phyloP scores from a whole-genome alignment of 805 yeast species.

The Barnettozyma vustinii region DNA sequence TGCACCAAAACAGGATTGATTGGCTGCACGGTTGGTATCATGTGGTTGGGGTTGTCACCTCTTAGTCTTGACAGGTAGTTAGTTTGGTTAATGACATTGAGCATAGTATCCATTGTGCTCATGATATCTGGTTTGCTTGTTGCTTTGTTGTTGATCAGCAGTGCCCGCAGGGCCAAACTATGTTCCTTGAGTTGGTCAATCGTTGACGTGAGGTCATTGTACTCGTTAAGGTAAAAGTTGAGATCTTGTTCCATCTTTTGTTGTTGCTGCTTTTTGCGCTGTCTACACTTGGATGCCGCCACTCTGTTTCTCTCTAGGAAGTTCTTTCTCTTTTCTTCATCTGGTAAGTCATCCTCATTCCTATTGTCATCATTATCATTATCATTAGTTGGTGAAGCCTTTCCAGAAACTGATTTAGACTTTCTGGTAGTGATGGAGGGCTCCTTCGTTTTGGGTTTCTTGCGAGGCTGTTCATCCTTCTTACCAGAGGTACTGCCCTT shows the following conservation, averaged over 20 bases:
- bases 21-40: constrained; percentile 26
- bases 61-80: constrained; percentile 23
- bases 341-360: constrained; percentile 32
- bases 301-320: constrained; percentile 87
- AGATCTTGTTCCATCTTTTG: constrained; percentile 79
- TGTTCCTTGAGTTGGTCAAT: constrained; percentile 56
- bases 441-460: constrained; percentile 2
- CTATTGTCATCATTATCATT: neutral
- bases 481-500: constrained; percentile 2
- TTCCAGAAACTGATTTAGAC: neutral
- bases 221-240: constrained; percentile 62
- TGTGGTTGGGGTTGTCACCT: constrained; percentile 23
- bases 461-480: constrained; percentile 3
- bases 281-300: constrained; percentile 94
- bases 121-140: constrained; percentile 37
- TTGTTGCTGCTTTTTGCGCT: constrained; percentile 85
- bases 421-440: neutral
- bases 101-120: constrained; percentile 31
- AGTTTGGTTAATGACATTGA: constrained; percentile 18
- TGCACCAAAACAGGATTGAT: constrained; percentile 24
- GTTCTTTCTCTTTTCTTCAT: constrained; percentile 72
- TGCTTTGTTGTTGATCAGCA: constrained; percentile 29
- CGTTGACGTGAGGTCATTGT: constrained; percentile 57
- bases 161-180: constrained; percentile 41
- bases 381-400: neutral